Percentiles rank a stretch among this genome's conserved stretches.
These are phyloP conservation scores for Pneumocystis sp. DNA, from an alignment of 1,139 yeast genomes.

Conservation along the genomic window DNA sequence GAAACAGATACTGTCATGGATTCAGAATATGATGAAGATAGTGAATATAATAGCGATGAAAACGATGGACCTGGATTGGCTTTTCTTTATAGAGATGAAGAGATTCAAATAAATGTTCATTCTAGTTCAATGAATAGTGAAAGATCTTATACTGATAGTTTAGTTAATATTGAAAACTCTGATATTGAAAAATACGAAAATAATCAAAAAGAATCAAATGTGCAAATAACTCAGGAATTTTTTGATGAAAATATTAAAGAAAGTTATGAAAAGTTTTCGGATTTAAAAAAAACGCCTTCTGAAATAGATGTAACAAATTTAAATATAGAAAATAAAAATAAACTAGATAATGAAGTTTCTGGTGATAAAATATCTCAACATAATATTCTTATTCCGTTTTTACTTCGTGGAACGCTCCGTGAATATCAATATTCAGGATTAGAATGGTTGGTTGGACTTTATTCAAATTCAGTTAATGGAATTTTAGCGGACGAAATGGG, in stretches of 20 bases:
- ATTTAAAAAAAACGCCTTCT: neutral
- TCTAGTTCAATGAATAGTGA: neutral
- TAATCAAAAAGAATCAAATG: constrained; percentile 16
- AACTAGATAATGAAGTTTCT: neutral
- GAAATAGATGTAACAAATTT: neutral
- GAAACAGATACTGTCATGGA: constrained; percentile 6
- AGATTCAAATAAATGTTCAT: neutral
- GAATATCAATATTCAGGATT: constrained; percentile 92
- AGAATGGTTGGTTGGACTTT: constrained; percentile 91
- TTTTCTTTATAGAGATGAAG: constrained; percentile 4
- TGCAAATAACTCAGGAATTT: neutral
- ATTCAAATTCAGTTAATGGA: constrained; percentile 86
- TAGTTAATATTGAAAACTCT: constrained; percentile 3
- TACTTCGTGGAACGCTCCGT: constrained; percentile 67
- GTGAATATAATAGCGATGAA: constrained; percentile 4
- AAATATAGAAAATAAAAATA: neutral
- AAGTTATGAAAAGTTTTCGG: neutral
- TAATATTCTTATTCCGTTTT: constrained; percentile 26
- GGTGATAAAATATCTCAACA: constrained; percentile 10
- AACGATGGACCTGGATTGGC: constrained; percentile 11
- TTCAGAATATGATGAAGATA: constrained; percentile 2
- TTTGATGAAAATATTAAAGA: neutral
- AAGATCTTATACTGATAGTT: neutral
- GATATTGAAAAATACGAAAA: constrained; percentile 20
- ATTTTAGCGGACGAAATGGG: constrained; percentile 99